These are phyloP conservation scores for Silene conica DNA, from an alignment of 148 eudicot species.

Conservation along the genomic window DNA sequence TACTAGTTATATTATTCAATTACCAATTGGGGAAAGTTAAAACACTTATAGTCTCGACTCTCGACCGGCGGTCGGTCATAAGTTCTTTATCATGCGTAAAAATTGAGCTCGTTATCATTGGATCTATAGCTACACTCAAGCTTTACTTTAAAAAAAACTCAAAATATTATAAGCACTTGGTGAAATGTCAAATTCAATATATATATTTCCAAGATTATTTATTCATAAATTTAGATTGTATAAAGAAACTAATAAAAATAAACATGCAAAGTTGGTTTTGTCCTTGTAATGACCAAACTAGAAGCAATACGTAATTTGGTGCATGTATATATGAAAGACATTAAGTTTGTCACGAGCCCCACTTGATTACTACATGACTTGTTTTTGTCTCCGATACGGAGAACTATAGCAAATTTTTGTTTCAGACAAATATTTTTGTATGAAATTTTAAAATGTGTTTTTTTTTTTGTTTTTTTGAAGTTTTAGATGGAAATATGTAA, in stretches of 20 bases:
- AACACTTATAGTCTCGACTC: too few species aligned
- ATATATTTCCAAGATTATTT: background rate
- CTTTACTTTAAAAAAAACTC: background rate
- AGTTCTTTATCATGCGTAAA: too few species aligned
- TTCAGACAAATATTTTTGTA: too few species aligned
- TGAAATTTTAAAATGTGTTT: too few species aligned
- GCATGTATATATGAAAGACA: conserved; percentile 26
- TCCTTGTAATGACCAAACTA: conserved; percentile 1
- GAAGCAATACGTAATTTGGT: conserved; percentile 7
- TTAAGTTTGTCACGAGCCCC: conserved; percentile 29
- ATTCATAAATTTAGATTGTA: background rate
- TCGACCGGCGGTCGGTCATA: too few species aligned
- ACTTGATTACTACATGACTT: conserved; percentile 12
- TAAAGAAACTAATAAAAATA: conserved; percentile 8
- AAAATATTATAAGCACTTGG: background rate
- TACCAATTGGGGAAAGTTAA: too few species aligned
- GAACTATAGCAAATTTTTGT: too few species aligned
- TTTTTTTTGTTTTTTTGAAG: too few species aligned
- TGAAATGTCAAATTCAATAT: background rate
- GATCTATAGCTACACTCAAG: background rate
- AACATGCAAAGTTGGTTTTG: conserved; percentile 9
- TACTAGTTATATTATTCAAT: too few species aligned
- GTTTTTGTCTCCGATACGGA: background rate
- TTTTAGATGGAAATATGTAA: too few species aligned
- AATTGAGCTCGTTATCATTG: too few species aligned